A percentile compares a stretch with the other conserved stretches of the same genome.
Conservation (phyloP, 257 asterid species). For the Przewalskia tangutica region DNA sequence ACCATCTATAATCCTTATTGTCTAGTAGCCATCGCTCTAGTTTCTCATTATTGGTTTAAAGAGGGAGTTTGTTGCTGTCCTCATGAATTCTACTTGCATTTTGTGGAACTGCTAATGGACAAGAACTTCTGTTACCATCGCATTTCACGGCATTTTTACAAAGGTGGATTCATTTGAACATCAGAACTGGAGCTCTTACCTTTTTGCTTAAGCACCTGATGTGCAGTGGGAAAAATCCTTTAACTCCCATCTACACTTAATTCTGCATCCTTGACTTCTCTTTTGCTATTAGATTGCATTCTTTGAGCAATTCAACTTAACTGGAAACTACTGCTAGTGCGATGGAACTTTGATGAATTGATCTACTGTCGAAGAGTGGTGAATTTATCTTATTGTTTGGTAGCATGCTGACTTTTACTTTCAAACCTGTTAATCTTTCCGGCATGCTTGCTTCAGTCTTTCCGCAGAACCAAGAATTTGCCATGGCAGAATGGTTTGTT, state of each 20-base stretch:
- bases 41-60: conserved; percentile 28
- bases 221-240: conserved; percentile 46
- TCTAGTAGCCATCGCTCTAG: conserved; percentile 30
- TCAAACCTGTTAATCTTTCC: conserved; percentile 43
- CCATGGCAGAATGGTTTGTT: conserved; percentile 84
- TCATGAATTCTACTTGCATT: conserved; percentile 22
- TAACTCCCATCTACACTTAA: conserved; percentile 33
- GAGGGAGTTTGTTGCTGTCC: conserved; percentile 32
- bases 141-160: conserved; percentile 49
- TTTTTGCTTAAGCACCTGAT: conserved; percentile 43
- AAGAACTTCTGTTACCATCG: conserved; percentile 32
- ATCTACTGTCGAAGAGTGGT: conserved; percentile 51
- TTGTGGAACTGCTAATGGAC: conserved; percentile 26
- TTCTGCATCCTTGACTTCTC: conserved; percentile 24
- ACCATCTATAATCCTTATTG: conserved; percentile 24
- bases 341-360: conserved; percentile 50
- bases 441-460: conserved; percentile 82
- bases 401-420: conserved; percentile 53
- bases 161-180: conserved; percentile 53
- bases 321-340: conserved; percentile 22
- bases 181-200: conserved; percentile 60
- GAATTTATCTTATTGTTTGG: conserved; percentile 30
- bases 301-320: conserved; percentile 46
- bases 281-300: conserved; percentile 34
- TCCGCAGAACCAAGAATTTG: conserved; percentile 67